Base-by-base conservation (phyloP, 140 eudicot genomes). In the Cichorium intybus region DNA sequence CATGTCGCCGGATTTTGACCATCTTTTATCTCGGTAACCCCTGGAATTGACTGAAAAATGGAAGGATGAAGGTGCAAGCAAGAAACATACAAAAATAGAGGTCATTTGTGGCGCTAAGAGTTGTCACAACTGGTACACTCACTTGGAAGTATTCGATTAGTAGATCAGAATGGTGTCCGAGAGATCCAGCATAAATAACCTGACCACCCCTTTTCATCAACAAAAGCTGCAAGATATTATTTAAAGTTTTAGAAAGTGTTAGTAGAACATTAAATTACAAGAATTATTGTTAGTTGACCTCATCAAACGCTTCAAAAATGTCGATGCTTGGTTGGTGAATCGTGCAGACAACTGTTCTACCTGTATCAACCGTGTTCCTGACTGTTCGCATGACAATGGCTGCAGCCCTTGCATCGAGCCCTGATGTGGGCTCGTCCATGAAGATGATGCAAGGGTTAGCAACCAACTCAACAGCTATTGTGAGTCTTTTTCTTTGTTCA, bases 361-460 rank as follows among this genome's bases (percentile, higher is more conserved):
- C 87, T 0, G 95, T 83, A 54, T 86, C 83, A 21, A 82, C 95
- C 0, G 89, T 86, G 73, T 80, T 82, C 63, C 89, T 77, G 37
- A 86, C 87, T 7, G 95, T 77, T 31, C 95, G 68, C 95, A 86
- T 86, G 49, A 80, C 95, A 57, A 83, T 86, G 39, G 95, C 87
- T 59, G 95, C 89, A 23, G 95, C 89, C 66, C 95, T 68, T 52
- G 95, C 89, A 24, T 86, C 95, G 39, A 86, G 79, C 18, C 95
- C 86, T 10, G 95, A 80, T 15, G 95, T 86, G 49, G 95, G 95
- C 68, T 86, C 95, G 33, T 86, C 95, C 95, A 86, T 80, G 75
- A 83, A 86, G 56, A 82, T 86, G 7, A 86, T 86, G 37, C 85
- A 80, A 6, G 95, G 95, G 47, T 86, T 83, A 26, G 95, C 95